Evolutionary conservation across 768 basidiomycete species (phyloP).

Genomic region (Lactarius quietus): DNA sequence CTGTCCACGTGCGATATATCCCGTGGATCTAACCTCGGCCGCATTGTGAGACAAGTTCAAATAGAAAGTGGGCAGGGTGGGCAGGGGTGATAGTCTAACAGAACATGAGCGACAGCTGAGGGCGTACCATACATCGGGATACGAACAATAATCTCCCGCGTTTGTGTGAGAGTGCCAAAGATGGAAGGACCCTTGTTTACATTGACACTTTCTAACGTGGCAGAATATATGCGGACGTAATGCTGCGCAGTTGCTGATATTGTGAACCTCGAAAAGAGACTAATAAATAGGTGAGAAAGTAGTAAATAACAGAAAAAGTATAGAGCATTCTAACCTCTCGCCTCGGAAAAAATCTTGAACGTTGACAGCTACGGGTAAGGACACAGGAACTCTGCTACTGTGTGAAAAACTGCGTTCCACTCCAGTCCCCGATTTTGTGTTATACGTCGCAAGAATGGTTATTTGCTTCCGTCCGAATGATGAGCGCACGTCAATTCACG

Average conservation of each 20-base stretch:
- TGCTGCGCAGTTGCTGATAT: constrained; percentile 79
- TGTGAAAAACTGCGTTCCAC: constrained; percentile 52
- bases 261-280: constrained; percentile 88
- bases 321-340: constrained; percentile 49
- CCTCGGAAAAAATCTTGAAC: constrained; percentile 97
- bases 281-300: constrained; percentile 32
- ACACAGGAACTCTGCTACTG: constrained; percentile 55
- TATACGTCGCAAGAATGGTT: constrained; percentile 63
- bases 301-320: background rate
- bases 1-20: constrained; percentile 1
- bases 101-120: constrained; percentile 7
- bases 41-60: constrained; percentile 62
- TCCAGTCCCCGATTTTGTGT: constrained; percentile 49
- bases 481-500: constrained; percentile 2
- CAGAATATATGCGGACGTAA: constrained; percentile 69
- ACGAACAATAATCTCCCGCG: constrained; percentile 49
- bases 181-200: constrained; percentile 52
- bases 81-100: constrained; percentile 69
- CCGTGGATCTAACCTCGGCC: constrained; percentile 50
- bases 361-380: constrained; percentile 85
- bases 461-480: constrained; percentile 55
- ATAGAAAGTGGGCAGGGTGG: constrained; percentile 76
- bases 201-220: constrained; percentile 47
- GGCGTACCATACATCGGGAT: background rate
- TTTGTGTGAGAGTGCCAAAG: constrained; percentile 43